Evolutionary conservation across 202 grass and related monocot species (phyloP), one percentile per base, ranked within the genome.

Genomic region (Zizania palustris): DNA sequence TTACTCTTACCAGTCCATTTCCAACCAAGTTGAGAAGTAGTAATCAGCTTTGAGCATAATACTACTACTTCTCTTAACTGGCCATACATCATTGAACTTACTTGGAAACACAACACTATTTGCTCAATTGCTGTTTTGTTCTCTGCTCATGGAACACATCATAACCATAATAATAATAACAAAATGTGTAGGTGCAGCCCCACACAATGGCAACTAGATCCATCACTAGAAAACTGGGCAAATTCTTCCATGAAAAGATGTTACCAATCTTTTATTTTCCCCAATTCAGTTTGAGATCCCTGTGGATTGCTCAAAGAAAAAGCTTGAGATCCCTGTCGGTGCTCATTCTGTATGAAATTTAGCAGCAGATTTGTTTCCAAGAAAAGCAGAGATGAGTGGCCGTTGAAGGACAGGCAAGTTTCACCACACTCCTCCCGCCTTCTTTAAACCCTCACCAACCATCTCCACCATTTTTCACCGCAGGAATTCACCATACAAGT

Each of bases 401-500:
- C 81, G 63, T 71, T 79, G 57, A 45, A 3, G 14, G 72, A 67
- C 41, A 20, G 55, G 43, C 57, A 53, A 60, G 67, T 57, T 14
- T 40, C 51, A 59, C 46, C 55, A 2, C 63, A 44, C 54, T 41
- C 63, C 84, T 73, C 80, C 69, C 80, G 74, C 74, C 69, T 45
- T 85, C 64, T 71, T 79, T 84, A 62, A 69, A 69, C 58, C 44
- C 37, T 74, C 61, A 72, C 78, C 66, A 82, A 82, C 84, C 72
- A 36, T 8, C 69, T 28, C 38, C 40, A 3, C 5, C 11, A 50
- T 16, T 19, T 53, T 44, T 38, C 81, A n/a, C 33, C 59, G 9
- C 49, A 34, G 18, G 28, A 11, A 66, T 41, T 63, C 39, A 28
- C 43, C 41, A n/a, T 65, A 51, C 10, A 55, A 43, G n/a, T 28